These are phyloP conservation scores for Blastobotrys parvus DNA, from an alignment of 805 yeast genomes.

Conservation along the genomic window DNA sequence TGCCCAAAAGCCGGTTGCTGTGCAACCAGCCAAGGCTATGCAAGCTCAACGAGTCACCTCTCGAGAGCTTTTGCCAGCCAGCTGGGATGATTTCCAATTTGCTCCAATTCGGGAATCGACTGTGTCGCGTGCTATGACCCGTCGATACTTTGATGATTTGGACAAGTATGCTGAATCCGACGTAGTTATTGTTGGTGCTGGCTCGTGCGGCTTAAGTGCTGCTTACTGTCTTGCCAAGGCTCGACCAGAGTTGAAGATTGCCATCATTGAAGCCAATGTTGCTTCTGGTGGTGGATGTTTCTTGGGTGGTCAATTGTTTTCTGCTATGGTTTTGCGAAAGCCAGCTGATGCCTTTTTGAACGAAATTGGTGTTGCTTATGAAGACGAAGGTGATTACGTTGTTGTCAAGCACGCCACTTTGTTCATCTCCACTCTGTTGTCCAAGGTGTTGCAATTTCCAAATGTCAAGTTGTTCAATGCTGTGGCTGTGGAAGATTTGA, in stretches of 20 bases:
- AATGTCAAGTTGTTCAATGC: constrained; percentile 73
- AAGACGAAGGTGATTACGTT: constrained; percentile 73
- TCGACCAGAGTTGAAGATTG: constrained; percentile 68
- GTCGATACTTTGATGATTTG: constrained; percentile 61
- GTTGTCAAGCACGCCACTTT: constrained; percentile 76
- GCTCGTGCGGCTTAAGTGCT: constrained; percentile 67
- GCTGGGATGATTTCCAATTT: constrained; percentile 63
- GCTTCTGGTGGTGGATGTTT: constrained; percentile 77
- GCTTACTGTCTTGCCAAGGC: constrained; percentile 66
- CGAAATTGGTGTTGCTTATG: constrained; percentile 56
- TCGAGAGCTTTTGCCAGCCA: constrained; percentile 4
- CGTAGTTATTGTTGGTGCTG: constrained; percentile 69
- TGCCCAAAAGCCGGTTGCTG: constrained; percentile 6
- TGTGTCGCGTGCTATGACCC: constrained; percentile 74
- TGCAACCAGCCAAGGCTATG: neutral
- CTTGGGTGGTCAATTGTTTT: constrained; percentile 69
- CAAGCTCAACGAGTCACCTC: neutral
- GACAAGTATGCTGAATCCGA: constrained; percentile 71
- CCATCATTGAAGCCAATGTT: constrained; percentile 66
- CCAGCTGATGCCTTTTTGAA: constrained; percentile 66
- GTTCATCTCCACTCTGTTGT: constrained; percentile 61
- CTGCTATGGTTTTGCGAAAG: constrained; percentile 73
- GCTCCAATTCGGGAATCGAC: constrained; percentile 71
- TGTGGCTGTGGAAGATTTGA: constrained; percentile 71
- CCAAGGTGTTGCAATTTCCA: constrained; percentile 62